Percentiles rank a stretch among this genome's conserved stretches.
Conservation (phyloP, 2,329 filamentous ascomycete species). For the Lecanicillium sp. region DNA sequence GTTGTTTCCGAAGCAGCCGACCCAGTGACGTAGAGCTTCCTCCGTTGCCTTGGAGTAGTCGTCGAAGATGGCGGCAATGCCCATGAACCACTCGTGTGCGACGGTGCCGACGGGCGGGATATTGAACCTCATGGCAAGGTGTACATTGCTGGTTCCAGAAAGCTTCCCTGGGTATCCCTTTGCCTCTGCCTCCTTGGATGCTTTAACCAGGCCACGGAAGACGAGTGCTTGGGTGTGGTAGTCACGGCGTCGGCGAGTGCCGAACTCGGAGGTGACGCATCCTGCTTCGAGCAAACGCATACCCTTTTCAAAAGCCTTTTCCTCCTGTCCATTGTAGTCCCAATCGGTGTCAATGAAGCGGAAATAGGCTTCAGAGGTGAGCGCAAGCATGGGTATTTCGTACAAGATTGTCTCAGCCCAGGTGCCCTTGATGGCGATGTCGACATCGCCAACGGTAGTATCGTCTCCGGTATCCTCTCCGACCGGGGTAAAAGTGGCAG, state of each 20-base stretch:
- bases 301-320: constrained; percentile 78
- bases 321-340: constrained; percentile 79
- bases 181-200: constrained; percentile 61
- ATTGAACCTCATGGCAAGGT: constrained; percentile 88
- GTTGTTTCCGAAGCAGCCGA: constrained; percentile 79
- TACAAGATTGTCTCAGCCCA: constrained; percentile 98
- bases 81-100: constrained; percentile 99
- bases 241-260: constrained; percentile 78
- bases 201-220: constrained; percentile 74
- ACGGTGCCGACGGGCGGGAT: constrained; percentile 79
- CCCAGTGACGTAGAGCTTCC: constrained; percentile 78
- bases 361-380: constrained; percentile 96
- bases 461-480: constrained; percentile 52
- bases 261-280: constrained; percentile 90
- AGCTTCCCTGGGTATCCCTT: constrained; percentile 64
- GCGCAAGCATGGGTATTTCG: constrained; percentile 86
- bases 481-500: constrained; percentile 55
- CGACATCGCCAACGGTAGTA: constrained; percentile 63
- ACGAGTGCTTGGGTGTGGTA: constrained; percentile 94
- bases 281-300: constrained; percentile 68
- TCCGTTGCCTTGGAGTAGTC: constrained; percentile 83
- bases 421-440: constrained; percentile 68
- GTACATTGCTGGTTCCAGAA: constrained; percentile 90
- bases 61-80: constrained; percentile 81
- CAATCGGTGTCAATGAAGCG: constrained; percentile 92